Conservation (phyloP, 306 rosid genomes). For the Rosa multiflora region DNA sequence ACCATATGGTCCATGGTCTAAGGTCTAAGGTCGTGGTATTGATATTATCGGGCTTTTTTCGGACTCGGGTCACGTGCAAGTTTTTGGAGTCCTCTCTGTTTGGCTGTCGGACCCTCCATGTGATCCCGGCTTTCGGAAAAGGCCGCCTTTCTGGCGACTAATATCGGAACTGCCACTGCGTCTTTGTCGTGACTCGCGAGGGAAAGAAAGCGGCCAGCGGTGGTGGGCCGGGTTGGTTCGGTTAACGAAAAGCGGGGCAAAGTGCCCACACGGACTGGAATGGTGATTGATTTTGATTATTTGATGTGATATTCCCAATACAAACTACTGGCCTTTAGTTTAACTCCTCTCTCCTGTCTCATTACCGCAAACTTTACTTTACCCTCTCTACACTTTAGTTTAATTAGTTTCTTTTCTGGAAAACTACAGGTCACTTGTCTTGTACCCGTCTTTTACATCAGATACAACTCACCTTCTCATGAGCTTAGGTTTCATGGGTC, state of each 20-base stretch:
- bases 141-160: conserved; percentile 15
- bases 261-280: not conserved
- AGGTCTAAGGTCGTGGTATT: too few relatives aligned
- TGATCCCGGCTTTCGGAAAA: conserved; percentile 27
- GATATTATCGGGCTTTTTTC: not conserved
- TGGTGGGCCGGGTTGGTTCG: not conserved
- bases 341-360: not conserved
- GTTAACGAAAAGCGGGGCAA: not conserved
- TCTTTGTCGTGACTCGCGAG: not conserved
- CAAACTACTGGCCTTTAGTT: not conserved
- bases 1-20: not conserved
- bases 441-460: not conserved
- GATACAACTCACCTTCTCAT: not conserved
- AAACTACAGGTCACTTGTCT: not conserved
- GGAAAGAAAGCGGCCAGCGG: conserved; percentile 19
- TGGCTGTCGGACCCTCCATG: conserved; percentile 40
- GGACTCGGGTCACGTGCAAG: conserved; percentile 35
- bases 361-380: not conserved
- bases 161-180: conserved; percentile 35
- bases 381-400: not conserved
- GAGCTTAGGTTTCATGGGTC: not conserved
- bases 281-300: not conserved
- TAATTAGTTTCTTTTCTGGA: not conserved
- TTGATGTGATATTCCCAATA: not conserved
- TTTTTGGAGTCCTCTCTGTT: conserved; percentile 30